Evolutionary conservation across 129 eudicot genomes (phyloP), one percentile per base, ranked within the genome.

Genomic region (Calendula officinalis): DNA sequence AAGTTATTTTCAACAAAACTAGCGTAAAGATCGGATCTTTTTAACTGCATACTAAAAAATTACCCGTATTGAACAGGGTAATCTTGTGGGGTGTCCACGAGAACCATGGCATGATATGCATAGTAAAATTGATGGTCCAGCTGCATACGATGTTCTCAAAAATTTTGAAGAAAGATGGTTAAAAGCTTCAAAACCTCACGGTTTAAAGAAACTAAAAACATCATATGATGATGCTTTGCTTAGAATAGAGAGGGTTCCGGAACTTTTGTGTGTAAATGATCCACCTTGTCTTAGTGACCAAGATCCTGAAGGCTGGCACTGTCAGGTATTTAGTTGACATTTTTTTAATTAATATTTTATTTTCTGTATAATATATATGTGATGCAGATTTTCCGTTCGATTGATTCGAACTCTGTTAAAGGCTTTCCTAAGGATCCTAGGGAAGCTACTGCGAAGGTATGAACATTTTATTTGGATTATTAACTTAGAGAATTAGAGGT

Each of bases 41-140:
- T 42, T 42, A 22, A 22, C 10, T 42, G 11, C 12, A 42, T 42
- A 12, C 10, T n/a, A n/a, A n/a, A n/a, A n/a, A n/a, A n/a, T n/a
- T n/a, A 7, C 12, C 12, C 3, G 10, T 45, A 7, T 44, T 36
- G 13, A 52, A 73, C 77, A 88, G 96, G 86, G 84, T 8, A 77
- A 63, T 68, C 60, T 66, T 43, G 47, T 75, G 36, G 91, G 90
- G 50, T 90, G 95, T 80, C 97, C 97, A 73, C 81, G 95, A 80
- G 97, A 90, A 75, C 97, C 97, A 60, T 90, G 97, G 97, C 97
- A 90, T 75, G 97, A 90, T 58, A 75, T 90, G 85, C 97, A 90
- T 76, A 60, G 87, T 66, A 82, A 82, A 71, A 83, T 90, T 16
- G 95, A 90, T 71, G 97, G 97, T 45, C 97, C 97, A 0, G 97